phyloP scores from a whole-genome alignment of 2,329 filamentous ascomycete species.

The Lasiodiplodia sp. region DNA sequence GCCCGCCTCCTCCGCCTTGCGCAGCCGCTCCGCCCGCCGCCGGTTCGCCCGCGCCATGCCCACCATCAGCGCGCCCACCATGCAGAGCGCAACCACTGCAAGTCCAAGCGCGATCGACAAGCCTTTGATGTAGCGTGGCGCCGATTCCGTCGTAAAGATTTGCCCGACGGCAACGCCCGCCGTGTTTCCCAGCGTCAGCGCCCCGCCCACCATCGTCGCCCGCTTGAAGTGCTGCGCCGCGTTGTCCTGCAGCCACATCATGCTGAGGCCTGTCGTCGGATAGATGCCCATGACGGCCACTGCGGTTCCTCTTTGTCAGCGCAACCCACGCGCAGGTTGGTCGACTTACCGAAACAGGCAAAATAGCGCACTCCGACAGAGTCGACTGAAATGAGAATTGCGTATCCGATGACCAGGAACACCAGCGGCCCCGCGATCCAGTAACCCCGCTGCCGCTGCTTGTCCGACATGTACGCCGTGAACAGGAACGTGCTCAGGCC shows the following conservation, averaged over 20 bases:
- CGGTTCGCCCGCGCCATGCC: constrained; percentile 26
- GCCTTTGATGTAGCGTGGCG: constrained; percentile 29
- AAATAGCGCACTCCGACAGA: constrained; percentile 26
- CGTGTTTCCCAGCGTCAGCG: constrained; percentile 29
- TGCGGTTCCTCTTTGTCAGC: constrained; percentile 1
- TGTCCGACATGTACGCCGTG: constrained; percentile 27
- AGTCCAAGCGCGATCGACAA: constrained; percentile 28
- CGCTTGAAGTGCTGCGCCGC: constrained; percentile 29
- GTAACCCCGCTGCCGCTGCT: background rate
- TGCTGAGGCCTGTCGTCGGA: constrained; percentile 27
- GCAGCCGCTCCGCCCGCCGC: constrained; percentile 24
- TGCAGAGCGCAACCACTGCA: constrained; percentile 28
- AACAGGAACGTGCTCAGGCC: constrained; percentile 16
- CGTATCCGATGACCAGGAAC: constrained; percentile 28
- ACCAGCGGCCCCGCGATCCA: constrained; percentile 27
- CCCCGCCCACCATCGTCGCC: constrained; percentile 29
- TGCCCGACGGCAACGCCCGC: constrained; percentile 29
- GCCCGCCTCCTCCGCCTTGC: constrained; percentile 25
- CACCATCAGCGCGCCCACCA: constrained; percentile 25
- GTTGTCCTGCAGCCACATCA: constrained; percentile 30
- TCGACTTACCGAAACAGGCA: constrained; percentile 30
- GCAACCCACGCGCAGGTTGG: background rate
- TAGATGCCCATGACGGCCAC: constrained; percentile 28
- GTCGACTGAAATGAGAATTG: constrained; percentile 27
- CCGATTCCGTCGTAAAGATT: constrained; percentile 25